Evolutionary conservation across 2,329 filamentous ascomycete species (phyloP).

Genomic region (Arthroderma sp.): DNA sequence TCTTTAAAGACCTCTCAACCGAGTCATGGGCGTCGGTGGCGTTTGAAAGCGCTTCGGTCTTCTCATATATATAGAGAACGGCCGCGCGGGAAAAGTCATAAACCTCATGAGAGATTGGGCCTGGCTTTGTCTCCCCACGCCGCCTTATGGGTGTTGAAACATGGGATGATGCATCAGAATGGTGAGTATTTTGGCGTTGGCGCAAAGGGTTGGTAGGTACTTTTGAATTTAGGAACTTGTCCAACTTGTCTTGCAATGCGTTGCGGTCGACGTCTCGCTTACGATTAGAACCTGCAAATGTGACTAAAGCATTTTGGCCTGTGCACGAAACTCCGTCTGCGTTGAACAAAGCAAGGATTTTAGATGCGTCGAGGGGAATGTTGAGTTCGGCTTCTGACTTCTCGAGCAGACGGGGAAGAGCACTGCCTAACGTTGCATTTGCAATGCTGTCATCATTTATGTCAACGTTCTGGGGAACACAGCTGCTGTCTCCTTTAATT

Average conservation of each 20-base stretch:
- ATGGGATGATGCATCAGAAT: background rate
- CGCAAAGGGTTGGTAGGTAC: background rate
- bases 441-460: conserved; percentile 28
- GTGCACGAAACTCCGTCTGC: conserved; percentile 63
- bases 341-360: conserved; percentile 65
- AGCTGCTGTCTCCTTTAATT: conserved; percentile 37
- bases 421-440: conserved; percentile 69
- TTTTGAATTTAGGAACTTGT: background rate
- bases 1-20: conserved; percentile 9
- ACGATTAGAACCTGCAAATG: conserved; percentile 51
- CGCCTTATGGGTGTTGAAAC: too few species aligned
- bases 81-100: conserved; percentile 17
- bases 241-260: background rate
- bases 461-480: conserved; percentile 37
- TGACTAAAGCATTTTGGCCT: conserved; percentile 75
- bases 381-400: conserved; percentile 56
- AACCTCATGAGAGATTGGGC: conserved; percentile 2
- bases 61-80: conserved; percentile 17
- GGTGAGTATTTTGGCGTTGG: background rate
- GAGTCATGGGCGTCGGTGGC: conserved; percentile 11
- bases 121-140: background rate
- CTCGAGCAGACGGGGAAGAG: conserved; percentile 61
- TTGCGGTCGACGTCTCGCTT: conserved; percentile 10
- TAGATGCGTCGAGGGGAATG: conserved; percentile 56
- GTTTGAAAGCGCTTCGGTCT: conserved; percentile 10